Evolutionary conservation across 2,329 filamentous ascomycete genomes (phyloP), one percentile per base, ranked within the genome.

Genomic region (Bipolaris bicolor): DNA sequence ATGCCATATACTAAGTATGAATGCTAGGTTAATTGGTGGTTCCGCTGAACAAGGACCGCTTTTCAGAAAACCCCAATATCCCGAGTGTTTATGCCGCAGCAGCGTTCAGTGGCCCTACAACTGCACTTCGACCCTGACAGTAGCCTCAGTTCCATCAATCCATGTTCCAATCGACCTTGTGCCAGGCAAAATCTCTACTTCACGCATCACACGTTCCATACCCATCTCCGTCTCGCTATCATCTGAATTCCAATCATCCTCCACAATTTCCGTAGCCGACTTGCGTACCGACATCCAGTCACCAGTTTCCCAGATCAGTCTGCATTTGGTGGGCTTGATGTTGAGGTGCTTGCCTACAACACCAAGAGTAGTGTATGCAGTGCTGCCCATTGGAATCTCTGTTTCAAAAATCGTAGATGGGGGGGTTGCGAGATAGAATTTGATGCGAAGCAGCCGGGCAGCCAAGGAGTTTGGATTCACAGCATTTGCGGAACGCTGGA

Each of bases 251-350:
- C 75, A 79, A 26, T 77, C 83, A 41, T 63, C 57, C 5, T 86
- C 86, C 29, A 83, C 82, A 4, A 58, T 85, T 82, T 60, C 87
- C 83, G 64, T 86, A 85, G 59, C 84, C 83, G 7, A 84, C 3
- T 84, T 63, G 84, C 67, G 63, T 0, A 92, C 87, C 0, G 91
- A 91, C 74, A 97, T 92, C 86, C 90, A 91, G 75, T 97, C 93
- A 18, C 91, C 91, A 7, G 92, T 97, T 78, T 97, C 92, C 90
- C 91, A 96, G 0, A 95, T 79, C 47, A 98, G 75, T 39, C 82
- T 83, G 58, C 94, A 78, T 40, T 78, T 78, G 61, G 91, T 80
- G 0, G 92, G 90, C 45, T 82, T 77, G 10, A 90, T 65, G 1
- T 78, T 81, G 68, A 96, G 91, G n/a, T 89, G 74, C 63, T 85